These are phyloP conservation scores for Aureobasidium namibiae DNA, from an alignment of 2,329 filamentous ascomycete species.

Conservation along the genomic window DNA sequence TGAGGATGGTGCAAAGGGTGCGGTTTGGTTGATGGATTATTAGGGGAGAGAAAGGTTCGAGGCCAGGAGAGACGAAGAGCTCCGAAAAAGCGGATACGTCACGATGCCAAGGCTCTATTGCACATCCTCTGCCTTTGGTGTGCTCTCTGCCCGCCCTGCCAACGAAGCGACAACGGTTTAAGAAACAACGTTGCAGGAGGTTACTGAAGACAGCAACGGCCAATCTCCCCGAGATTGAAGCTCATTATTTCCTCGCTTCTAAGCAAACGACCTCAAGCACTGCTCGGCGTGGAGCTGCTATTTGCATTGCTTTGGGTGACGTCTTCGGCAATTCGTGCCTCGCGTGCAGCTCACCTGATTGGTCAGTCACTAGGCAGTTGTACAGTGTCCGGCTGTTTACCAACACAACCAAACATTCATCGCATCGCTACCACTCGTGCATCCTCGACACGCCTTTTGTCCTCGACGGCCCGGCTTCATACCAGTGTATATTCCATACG, in stretches of 20 bases:
- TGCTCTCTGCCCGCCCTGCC: not conserved
- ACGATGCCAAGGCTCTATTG: too few species aligned
- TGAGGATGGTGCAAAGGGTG: not conserved
- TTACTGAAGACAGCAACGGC: not conserved
- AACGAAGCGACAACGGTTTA: constrained; percentile 1
- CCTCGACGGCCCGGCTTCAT: not conserved
- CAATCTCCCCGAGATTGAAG: constrained; percentile 3
- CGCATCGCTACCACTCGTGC: not conserved
- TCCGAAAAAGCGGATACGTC: not conserved
- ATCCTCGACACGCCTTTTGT: constrained; percentile 1
- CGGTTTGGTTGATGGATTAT: not conserved
- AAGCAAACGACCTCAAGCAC: not conserved
- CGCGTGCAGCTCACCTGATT: not conserved
- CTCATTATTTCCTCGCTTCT: not conserved
- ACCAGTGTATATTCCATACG: not conserved
- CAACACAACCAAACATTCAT: not conserved
- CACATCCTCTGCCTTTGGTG: too few species aligned
- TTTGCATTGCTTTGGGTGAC: not conserved
- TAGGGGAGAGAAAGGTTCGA: not conserved
- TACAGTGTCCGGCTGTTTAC: not conserved
- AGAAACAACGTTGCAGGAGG: constrained; percentile 2
- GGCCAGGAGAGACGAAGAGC: constrained; percentile 2
- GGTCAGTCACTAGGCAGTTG: not conserved
- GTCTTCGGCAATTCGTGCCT: not conserved
- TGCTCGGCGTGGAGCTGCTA: not conserved